A percentile compares a stretch with the other conserved stretches of the same genome.
These are phyloP conservation scores for Paxillus rubicundulus DNA, from an alignment of 768 basidiomycete genomes.

Conservation along the genomic window DNA sequence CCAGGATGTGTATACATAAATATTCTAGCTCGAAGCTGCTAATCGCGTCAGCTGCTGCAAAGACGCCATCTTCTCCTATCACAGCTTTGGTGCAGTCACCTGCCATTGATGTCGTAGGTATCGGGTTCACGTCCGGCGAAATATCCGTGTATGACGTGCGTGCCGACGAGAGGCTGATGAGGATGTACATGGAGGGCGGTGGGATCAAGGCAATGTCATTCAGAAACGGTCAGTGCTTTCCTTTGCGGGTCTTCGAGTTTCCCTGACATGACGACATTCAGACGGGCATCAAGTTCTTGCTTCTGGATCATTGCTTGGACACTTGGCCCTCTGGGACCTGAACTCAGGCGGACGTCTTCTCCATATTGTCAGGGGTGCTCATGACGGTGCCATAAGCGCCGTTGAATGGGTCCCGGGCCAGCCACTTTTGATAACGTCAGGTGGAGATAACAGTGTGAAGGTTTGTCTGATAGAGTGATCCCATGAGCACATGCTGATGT, in stretches of 20 bases:
- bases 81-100: conserved; percentile 87
- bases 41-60: conserved; percentile 34
- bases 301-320: conserved; percentile 80
- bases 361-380: conserved; percentile 84
- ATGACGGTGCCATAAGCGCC: conserved; percentile 79
- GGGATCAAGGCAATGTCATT: conserved; percentile 75
- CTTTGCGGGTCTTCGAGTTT: neutral
- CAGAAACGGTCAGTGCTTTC: conserved; percentile 67
- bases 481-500: conserved; percentile 5
- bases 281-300: conserved; percentile 89
- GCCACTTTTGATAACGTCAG: conserved; percentile 83
- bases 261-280: conserved; percentile 28
- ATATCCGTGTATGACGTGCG: conserved; percentile 89
- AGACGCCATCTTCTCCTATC: conserved; percentile 45
- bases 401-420: conserved; percentile 94
- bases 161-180: conserved; percentile 83
- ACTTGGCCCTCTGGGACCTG: conserved; percentile 93
- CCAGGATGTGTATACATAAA: conserved; percentile 79
- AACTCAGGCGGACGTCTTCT: conserved; percentile 77
- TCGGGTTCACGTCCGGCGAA: conserved; percentile 86
- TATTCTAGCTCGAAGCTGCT: conserved; percentile 60
- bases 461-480: conserved; percentile 38
- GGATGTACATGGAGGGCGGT: conserved; percentile 89
- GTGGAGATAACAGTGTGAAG: conserved; percentile 95
- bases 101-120: conserved; percentile 93